These are phyloP conservation scores for Auxenochlorella pyrenoidosa DNA, from an alignment of 139 green algal species.

Conservation along the genomic window DNA sequence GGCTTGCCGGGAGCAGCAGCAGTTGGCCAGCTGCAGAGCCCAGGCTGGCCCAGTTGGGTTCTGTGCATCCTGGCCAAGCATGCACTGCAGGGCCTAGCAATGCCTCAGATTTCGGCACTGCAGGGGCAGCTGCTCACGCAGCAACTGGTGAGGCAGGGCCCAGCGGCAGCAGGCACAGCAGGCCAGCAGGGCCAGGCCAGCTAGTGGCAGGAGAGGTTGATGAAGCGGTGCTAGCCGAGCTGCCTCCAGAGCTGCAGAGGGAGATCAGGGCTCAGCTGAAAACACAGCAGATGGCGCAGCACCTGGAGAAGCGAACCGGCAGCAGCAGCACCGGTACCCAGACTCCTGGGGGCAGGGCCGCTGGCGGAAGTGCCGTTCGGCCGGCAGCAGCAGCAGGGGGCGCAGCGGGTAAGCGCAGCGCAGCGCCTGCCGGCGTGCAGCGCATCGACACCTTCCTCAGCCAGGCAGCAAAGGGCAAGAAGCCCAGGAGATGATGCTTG, in stretches of 20 bases:
- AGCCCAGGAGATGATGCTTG: background rate
- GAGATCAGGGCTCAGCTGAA: constrained; percentile 37
- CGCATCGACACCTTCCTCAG: background rate
- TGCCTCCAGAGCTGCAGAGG: constrained; percentile 41
- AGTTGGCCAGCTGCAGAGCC: background rate
- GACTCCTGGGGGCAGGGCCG: background rate
- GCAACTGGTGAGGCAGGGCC: background rate
- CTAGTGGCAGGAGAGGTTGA: constrained; percentile 17
- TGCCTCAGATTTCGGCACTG: too few relatives aligned
- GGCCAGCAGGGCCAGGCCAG: background rate
- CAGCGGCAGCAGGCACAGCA: background rate
- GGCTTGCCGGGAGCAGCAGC: background rate
- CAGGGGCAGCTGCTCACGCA: background rate
- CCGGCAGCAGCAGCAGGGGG: background rate
- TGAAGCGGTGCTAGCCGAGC: constrained; percentile 34
- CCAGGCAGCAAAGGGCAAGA: background rate
- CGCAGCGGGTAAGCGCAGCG: background rate
- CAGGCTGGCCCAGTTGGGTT: background rate
- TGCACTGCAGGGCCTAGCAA: background rate
- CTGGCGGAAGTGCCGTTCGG: background rate
- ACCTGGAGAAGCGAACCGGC: background rate
- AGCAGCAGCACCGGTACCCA: background rate
- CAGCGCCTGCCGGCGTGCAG: background rate
- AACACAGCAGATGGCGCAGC: background rate
- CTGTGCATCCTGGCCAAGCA: background rate